These are phyloP conservation scores for Solanum lycopersicoides DNA, from an alignment of 257 asterid genomes.

Conservation along the genomic window DNA sequence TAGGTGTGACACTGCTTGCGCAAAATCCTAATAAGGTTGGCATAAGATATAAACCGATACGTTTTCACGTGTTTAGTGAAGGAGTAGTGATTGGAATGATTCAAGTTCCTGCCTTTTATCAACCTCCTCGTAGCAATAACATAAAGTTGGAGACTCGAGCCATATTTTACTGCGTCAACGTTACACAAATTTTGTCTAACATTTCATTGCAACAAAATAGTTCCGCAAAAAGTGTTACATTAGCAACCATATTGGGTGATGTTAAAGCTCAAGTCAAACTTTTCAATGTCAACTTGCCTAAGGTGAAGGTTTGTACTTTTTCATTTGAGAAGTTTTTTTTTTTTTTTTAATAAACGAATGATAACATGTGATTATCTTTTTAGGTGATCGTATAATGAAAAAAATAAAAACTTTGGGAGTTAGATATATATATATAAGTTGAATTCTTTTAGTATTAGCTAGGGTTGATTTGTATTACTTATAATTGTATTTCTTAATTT, in stretches of 20 bases:
- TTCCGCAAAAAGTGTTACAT: slow-evolving; percentile 8
- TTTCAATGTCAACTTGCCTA: slow-evolving; percentile 22
- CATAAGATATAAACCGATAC: slow-evolving; percentile 25
- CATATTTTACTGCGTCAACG: slow-evolving; percentile 25
- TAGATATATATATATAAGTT: not conserved
- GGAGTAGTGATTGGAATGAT: slow-evolving; percentile 57
- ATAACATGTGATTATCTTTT: not conserved
- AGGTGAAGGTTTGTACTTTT: slow-evolving; percentile 29
- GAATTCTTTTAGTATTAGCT: not conserved
- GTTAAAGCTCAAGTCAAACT: slow-evolving; percentile 28
- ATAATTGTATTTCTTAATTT: not conserved
- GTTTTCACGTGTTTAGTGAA: slow-evolving; percentile 38
- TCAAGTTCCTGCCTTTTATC: slow-evolving; percentile 43
- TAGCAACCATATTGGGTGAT: slow-evolving; percentile 42
- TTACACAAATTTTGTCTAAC: slow-evolving; percentile 28
- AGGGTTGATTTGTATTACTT: not conserved
- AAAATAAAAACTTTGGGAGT: no score
- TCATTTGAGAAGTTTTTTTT: not conserved
- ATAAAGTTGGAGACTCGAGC: slow-evolving; percentile 27
- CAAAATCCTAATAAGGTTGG: slow-evolving; percentile 55
- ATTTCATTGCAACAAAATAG: slow-evolving; percentile 9
- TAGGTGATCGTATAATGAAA: not conserved
- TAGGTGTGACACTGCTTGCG: slow-evolving; percentile 26
- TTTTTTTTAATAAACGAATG: not conserved
- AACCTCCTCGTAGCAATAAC: slow-evolving; percentile 52